A percentile compares a stretch with the other conserved stretches of the same genome.
Evolutionary conservation across 2,329 filamentous ascomycete genomes (phyloP).

Genomic region (Neofusicoccum ribis): DNA sequence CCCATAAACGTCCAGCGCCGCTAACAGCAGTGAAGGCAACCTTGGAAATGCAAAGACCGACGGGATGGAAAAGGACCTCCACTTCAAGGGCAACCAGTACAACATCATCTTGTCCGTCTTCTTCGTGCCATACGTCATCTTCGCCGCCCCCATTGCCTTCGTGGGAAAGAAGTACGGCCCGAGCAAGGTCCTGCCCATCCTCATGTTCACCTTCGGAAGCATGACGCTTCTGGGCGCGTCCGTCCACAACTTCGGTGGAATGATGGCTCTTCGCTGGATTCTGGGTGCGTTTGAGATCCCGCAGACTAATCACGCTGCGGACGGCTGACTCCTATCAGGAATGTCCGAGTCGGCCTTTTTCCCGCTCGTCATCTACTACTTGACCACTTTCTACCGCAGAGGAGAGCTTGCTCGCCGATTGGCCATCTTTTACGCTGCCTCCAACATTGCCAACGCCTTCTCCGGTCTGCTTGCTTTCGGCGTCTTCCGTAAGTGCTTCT

Average conservation of each 20-base stretch:
- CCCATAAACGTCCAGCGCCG: constrained; percentile 9
- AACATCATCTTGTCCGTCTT: constrained; percentile 71
- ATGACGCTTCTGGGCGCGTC: constrained; percentile 62
- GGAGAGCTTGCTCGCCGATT: constrained; percentile 70
- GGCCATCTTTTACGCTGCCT: constrained; percentile 74
- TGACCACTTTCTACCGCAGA: constrained; percentile 65
- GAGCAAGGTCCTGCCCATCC: constrained; percentile 61
- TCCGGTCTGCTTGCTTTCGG: constrained; percentile 61
- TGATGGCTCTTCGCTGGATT: constrained; percentile 69
- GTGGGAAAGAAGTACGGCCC: constrained; percentile 69
- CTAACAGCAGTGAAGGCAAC: constrained; percentile 32
- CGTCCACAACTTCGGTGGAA: constrained; percentile 61
- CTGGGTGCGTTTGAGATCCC: constrained; percentile 49
- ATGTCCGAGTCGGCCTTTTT: constrained; percentile 67
- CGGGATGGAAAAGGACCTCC: constrained; percentile 53
- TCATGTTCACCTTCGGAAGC: constrained; percentile 69
- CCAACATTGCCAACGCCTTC: constrained; percentile 71
- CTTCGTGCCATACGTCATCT: constrained; percentile 73
- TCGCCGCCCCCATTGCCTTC: constrained; percentile 65
- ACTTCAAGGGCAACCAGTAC: constrained; percentile 64
- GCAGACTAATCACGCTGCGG: neutral
- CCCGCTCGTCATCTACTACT: constrained; percentile 66
- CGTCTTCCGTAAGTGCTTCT: constrained; percentile 51
- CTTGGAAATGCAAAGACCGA: constrained; percentile 48
- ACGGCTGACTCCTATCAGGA: neutral